Conservation (phyloP, 352 stramenopile species). For the Phytopythium sindhum region DNA sequence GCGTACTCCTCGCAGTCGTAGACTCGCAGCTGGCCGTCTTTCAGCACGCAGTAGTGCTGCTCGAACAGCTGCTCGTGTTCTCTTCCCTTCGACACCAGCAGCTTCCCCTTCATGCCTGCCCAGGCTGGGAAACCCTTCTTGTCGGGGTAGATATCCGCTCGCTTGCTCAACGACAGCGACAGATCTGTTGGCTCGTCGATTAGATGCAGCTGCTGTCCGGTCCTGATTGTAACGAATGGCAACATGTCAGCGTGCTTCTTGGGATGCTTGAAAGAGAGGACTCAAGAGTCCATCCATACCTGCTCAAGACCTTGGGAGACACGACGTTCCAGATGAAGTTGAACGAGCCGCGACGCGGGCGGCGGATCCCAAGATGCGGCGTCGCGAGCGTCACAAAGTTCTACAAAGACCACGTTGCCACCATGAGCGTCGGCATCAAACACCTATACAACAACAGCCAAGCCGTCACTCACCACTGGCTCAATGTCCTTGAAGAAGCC, state of each 20-base stretch:
- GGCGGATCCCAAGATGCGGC: constrained; percentile 73
- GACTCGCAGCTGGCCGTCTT: constrained; percentile 27
- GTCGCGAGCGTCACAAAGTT: constrained; percentile 81
- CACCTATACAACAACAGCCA: neutral
- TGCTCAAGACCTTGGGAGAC: constrained; percentile 63
- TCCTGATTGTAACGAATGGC: constrained; percentile 19
- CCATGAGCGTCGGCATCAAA: neutral
- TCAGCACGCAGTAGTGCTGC: constrained; percentile 32
- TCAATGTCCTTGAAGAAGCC: constrained; percentile 71
- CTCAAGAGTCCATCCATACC: constrained; percentile 20
- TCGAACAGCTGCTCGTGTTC: constrained; percentile 20
- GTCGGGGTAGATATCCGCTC: constrained; percentile 14
- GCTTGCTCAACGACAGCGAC: constrained; percentile 34
- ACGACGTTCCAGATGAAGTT: constrained; percentile 71
- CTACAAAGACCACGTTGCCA: constrained; percentile 25
- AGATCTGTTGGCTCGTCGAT: constrained; percentile 47
- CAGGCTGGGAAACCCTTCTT: constrained; percentile 29
- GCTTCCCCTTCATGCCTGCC: constrained; percentile 21
- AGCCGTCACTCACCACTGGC: constrained; percentile 48
- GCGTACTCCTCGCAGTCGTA: constrained; percentile 17
- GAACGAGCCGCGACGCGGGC: constrained; percentile 44
- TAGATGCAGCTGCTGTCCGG: constrained; percentile 60
- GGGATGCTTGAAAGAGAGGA: neutral
- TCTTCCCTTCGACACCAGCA: constrained; percentile 19
- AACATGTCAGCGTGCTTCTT: neutral